These are phyloP conservation scores for Fusarium sp. DNA, from an alignment of 2,329 filamentous ascomycete genomes.

Conservation along the genomic window DNA sequence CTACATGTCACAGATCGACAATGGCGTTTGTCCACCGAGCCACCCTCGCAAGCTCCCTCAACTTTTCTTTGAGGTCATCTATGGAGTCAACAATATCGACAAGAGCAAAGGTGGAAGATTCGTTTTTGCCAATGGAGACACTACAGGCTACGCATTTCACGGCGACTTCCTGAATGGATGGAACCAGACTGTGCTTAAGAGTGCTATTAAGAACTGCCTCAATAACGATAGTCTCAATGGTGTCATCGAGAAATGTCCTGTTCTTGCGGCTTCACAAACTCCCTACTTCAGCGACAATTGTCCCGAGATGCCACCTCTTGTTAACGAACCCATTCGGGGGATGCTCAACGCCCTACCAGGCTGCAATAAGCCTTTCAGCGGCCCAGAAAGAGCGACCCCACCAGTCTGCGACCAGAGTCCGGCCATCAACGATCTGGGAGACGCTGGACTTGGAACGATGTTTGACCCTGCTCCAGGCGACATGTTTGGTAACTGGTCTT, in stretches of 20 bases:
- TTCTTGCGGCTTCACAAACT: constrained; percentile 38
- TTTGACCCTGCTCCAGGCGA: constrained; percentile 35
- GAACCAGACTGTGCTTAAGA: constrained; percentile 29
- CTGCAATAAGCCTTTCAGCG: constrained; percentile 34
- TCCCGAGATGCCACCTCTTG: constrained; percentile 34
- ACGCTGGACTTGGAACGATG: constrained; percentile 14
- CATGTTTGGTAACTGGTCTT: constrained; percentile 36
- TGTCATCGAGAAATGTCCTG: constrained; percentile 25
- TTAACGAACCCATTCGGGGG: constrained; percentile 36
- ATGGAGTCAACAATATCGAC: constrained; percentile 39
- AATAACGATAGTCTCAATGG: constrained; percentile 37
- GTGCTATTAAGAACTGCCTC: constrained; percentile 38
- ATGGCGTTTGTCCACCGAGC: constrained; percentile 39
- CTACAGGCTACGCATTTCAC: constrained; percentile 41
- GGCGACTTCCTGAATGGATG: constrained; percentile 43
- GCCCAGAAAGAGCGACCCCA: constrained; percentile 22
- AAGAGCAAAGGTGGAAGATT: constrained; percentile 43
- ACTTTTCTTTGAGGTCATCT: constrained; percentile 42
- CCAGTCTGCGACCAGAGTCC: constrained; percentile 23
- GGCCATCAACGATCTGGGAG: constrained; percentile 23
- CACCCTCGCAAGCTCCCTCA: constrained; percentile 41
- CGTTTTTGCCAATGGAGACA: constrained; percentile 43
- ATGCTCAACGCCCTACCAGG: constrained; percentile 36
- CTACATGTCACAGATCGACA: constrained; percentile 43
- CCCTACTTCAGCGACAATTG: constrained; percentile 38